Percentiles rank a stretch among this genome's conserved stretches.
These are phyloP conservation scores for Sarocladium oryzae DNA, from an alignment of 2,329 filamentous ascomycete genomes.

Conservation along the genomic window DNA sequence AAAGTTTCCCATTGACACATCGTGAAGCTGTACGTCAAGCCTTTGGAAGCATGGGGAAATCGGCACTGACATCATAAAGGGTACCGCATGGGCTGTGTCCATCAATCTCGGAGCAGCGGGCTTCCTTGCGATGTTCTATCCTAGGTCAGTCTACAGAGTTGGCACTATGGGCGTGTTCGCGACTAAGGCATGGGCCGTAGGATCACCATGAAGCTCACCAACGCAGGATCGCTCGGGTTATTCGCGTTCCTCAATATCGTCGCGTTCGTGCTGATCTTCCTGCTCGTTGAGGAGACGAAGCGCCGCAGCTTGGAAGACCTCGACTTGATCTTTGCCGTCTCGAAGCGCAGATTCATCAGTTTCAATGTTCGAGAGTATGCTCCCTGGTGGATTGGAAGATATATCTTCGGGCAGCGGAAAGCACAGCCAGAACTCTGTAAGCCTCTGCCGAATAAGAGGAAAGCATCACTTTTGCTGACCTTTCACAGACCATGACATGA, in stretches of 20 bases:
- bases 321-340: slow-evolving; percentile 30
- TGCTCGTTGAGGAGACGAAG: slow-evolving; percentile 33
- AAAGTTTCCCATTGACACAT: slow-evolving; percentile 43
- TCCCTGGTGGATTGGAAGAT: slow-evolving; percentile 27
- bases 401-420: slow-evolving; percentile 16
- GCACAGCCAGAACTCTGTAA: slow-evolving; percentile 26
- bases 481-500: slow-evolving; percentile 3
- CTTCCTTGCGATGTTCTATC: slow-evolving; percentile 36
- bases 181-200: not conserved
- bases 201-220: slow-evolving; percentile 10
- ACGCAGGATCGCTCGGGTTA: slow-evolving; percentile 34
- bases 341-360: slow-evolving; percentile 31
- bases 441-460: slow-evolving; percentile 17
- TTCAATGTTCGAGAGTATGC: slow-evolving; percentile 28
- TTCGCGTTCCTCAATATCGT: slow-evolving; percentile 41
- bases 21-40: slow-evolving; percentile 30
- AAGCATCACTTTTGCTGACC: not conserved
- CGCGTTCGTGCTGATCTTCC: slow-evolving; percentile 36
- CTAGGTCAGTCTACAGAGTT: slow-evolving; percentile 15
- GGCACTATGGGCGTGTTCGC: no score
- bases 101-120: slow-evolving; percentile 42
- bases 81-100: slow-evolving; percentile 40
- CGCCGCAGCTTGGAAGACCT: slow-evolving; percentile 29
- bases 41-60: no score
- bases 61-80: no score